Evolutionary conservation across 768 basidiomycete species (phyloP), one percentile per base, ranked within the genome.

Genomic region (Fibroporia radiculosa): DNA sequence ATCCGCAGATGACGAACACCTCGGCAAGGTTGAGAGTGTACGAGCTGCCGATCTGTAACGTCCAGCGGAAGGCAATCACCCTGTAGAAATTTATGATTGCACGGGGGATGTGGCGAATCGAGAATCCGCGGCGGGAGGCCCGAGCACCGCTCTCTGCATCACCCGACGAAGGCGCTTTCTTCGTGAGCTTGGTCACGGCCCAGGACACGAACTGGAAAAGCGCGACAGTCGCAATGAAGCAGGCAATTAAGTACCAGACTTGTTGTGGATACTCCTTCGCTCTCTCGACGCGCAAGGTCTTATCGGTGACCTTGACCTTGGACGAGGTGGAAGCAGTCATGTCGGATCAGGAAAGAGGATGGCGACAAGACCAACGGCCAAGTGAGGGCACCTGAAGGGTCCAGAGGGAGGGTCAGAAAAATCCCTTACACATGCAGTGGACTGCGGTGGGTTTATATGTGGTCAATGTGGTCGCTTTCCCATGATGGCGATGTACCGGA

Each of bases 161-260:
- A 6, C 24, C n/a, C 6, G 25, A 24, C 16, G 18, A 11, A 5
- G 24, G 10, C 7, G 27, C 20, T 14, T 32, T 4, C 31, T 25
- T 34, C 3, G 42, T 42, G 11, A 42, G 19, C 44, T 45, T 49
- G 4, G 29, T 20, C 24, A 35, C 27, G 1, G 14, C 43, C 48
- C 52, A 53, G 5, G 61, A 60, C 2, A 57, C 16, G 48, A 61
- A 58, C 34, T 70, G 69, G 42, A 48, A 56, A 41, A 72, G 2
- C 11, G 65, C 57, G 35, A 71, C 51, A 28, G 74, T 55, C 38
- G 60, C 63, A 45, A 75, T 66, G 58, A 74, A 67, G 46, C 59
- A 56, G 8, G 64, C 67, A 24, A 74, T 32, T 46, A 69, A 61
- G 53, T 66, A 73, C 62, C 71, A 68, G 18, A 69, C 57, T 47